A percentile compares a stretch with the other conserved stretches of the same genome.
These are phyloP conservation scores for Besnoitia besnoiti DNA, from an alignment of 169 alveolate genomes.

Conservation along the genomic window DNA sequence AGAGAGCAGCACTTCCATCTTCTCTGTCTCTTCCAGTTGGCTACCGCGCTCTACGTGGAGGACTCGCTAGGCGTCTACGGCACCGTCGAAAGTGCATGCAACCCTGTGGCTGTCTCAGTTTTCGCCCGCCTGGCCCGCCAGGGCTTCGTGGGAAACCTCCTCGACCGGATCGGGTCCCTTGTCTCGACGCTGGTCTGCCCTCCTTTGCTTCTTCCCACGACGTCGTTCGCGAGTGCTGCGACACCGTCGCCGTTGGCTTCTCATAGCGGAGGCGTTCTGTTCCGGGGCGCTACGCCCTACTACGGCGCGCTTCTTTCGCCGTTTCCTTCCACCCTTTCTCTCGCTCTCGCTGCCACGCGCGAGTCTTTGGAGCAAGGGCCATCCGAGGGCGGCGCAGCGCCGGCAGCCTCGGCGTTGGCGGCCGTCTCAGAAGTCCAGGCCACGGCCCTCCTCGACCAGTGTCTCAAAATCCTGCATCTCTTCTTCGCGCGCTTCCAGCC, in stretches of 20 bases:
- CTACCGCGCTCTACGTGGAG: neutral
- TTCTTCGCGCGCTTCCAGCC: conserved; percentile 16
- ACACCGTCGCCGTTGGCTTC: conserved; percentile 14
- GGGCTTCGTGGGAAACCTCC: neutral
- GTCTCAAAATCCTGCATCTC: neutral
- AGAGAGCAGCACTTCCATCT: conserved; percentile 50
- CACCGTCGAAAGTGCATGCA: neutral
- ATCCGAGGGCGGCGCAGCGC: neutral
- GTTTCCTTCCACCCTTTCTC: neutral
- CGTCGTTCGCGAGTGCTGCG: neutral
- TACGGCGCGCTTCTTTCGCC: neutral
- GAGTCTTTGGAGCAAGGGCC: neutral
- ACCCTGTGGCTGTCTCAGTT: neutral
- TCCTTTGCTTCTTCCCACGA: neutral
- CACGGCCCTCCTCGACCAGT: neutral
- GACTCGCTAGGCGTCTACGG: neutral
- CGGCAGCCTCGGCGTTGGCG: neutral
- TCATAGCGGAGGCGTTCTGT: neutral
- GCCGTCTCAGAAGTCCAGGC: neutral
- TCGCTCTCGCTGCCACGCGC: neutral
- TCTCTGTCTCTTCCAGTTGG: conserved; percentile 36
- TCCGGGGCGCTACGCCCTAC: neutral
- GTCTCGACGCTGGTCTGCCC: neutral
- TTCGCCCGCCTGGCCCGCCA: neutral
- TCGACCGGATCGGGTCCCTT: neutral